These are phyloP conservation scores for Ciborinia camelliae DNA, from an alignment of 2,329 filamentous ascomycete genomes.

Conservation along the genomic window DNA sequence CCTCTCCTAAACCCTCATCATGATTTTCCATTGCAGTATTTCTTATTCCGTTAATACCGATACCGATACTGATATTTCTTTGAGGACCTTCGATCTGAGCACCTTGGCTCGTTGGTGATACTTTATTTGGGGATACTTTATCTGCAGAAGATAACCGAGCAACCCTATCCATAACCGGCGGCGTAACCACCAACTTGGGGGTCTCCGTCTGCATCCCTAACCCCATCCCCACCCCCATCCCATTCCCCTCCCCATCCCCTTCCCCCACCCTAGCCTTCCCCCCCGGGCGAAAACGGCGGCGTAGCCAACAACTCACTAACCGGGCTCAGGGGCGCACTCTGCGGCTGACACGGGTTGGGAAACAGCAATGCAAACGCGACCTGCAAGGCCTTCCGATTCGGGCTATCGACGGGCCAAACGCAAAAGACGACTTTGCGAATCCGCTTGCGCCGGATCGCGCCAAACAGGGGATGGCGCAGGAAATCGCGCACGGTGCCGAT, in stretches of 20 bases:
- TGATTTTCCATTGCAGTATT: no score
- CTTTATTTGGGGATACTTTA: no score
- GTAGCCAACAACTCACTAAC: neutral
- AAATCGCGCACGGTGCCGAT: neutral
- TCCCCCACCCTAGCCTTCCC: no score
- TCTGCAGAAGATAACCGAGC: no score
- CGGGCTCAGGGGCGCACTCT: neutral
- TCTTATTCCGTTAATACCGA: no score
- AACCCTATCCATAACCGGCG: neutral
- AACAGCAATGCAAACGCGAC: neutral
- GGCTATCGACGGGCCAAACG: neutral
- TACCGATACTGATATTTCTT: no score
- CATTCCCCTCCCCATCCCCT: no score
- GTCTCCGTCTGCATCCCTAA: no score
- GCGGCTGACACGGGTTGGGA: neutral
- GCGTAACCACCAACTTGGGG: no score
- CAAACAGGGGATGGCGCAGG: neutral
- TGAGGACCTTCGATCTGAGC: no score
- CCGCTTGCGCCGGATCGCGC: neutral
- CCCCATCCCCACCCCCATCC: neutral
- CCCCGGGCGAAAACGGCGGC: neutral
- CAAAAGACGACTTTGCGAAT: neutral
- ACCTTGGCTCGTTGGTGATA: no score
- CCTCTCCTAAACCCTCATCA: no score
- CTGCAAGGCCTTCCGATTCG: neutral